Base-by-base conservation (phyloP, 352 stramenopile species). In the Phytophthora fragariae region DNA sequence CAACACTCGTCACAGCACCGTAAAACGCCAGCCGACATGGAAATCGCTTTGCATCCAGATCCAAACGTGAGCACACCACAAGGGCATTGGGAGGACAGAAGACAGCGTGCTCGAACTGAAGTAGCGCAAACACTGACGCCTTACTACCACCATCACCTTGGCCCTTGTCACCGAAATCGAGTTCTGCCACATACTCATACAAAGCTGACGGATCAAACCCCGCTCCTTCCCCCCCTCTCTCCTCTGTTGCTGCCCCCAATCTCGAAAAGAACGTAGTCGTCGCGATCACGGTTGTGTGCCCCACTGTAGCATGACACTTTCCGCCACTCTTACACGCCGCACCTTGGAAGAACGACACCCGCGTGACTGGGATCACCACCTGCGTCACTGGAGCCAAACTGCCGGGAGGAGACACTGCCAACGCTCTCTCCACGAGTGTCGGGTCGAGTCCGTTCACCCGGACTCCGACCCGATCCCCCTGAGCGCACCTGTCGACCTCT, bases 401-500 rank as follows among this genome's bases (percentile, higher is more conserved):
- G 2, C 74, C 70, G 2, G 70, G 70, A 1, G 89, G 86, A 1
- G 88, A 81, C 19, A 92, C 78, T 0, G 78, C 89, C 27, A 94
- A 54, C 15, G 81, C 84, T 46, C 88, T 80, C 56, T 96, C 88
- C 11, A 96, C 72, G 3, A 86, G 70, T 21, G 79, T 70, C 29
- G 85, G 71, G 59, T 96, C 86, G 3, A 93, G 63, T 1, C 81
- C 85, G 35, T 86, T 85, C 37, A 99, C 90, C 46, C 97, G 98
- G 27, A 99, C 83, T 3, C 95, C 98, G 6, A 98, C 97, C 41
- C 98, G 90, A 86, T 99, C 98, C 2, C 98, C 98, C 78, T 99
- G 95, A 14, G 75, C 75, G 15, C 86, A 93, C 1, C 31, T 27
- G 35, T 83, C 64, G 5, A 99, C 96, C 24, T 90, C 86, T 53